Evolutionary conservation across 352 stramenopile species (phyloP).

Genomic region (Pythium folliculosum): DNA sequence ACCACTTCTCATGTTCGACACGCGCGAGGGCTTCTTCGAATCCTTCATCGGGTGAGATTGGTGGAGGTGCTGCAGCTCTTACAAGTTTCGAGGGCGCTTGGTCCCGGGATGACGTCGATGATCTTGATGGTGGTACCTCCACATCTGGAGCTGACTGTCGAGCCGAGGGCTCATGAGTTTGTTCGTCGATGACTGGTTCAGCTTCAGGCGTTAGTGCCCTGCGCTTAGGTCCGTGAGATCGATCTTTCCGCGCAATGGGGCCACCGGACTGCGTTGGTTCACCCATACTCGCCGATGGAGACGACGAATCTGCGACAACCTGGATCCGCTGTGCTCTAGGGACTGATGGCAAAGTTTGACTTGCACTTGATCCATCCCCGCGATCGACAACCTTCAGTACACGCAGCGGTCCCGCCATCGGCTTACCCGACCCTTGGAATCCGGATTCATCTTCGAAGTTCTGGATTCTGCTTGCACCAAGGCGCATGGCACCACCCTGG

Average conservation of each 20-base stretch:
- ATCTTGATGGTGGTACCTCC: background rate
- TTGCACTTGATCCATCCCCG: background rate
- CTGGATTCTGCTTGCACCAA: slow-evolving; percentile 13
- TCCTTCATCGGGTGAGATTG: slow-evolving; percentile 30
- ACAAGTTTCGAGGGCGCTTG: slow-evolving; percentile 12
- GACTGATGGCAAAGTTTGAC: slow-evolving; percentile 10
- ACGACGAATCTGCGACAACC: slow-evolving; percentile 8
- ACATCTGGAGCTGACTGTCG: background rate
- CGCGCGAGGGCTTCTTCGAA: slow-evolving; percentile 55
- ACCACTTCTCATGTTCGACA: slow-evolving; percentile 64
- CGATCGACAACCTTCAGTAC: slow-evolving; percentile 27
- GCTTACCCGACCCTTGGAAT: background rate
- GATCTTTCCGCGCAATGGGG: slow-evolving; percentile 26
- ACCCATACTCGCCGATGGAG: background rate
- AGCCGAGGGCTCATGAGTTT: background rate
- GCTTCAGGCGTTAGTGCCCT: slow-evolving; percentile 23
- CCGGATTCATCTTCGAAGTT: slow-evolving; percentile 14
- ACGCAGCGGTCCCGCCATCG: slow-evolving; percentile 19
- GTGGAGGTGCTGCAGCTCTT: slow-evolving; percentile 11
- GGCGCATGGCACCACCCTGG: slow-evolving; percentile 19
- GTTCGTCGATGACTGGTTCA: slow-evolving; percentile 2
- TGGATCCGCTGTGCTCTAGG: slow-evolving; percentile 29
- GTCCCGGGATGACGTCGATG: slow-evolving; percentile 17
- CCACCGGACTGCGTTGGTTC: slow-evolving; percentile 3
- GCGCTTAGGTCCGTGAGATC: slow-evolving; percentile 27